Conservation (phyloP, 202 grass and related monocot species). For the Setaria italica region DNA sequence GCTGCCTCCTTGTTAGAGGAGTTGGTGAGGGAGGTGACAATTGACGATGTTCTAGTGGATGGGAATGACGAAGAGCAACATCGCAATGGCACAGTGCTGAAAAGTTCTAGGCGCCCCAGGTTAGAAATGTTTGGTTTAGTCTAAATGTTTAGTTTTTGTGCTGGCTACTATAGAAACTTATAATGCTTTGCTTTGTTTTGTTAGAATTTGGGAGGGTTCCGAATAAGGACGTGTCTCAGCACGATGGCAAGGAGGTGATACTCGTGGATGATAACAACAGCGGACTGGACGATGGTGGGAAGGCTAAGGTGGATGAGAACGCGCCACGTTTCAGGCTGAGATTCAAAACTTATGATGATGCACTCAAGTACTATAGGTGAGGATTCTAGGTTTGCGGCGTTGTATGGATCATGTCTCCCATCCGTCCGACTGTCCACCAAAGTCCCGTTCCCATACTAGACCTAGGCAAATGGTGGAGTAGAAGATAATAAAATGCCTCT, state of each 20-base stretch:
- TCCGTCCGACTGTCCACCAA: no score
- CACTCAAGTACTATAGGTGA: slow-evolving; percentile 61
- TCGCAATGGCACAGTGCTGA: slow-evolving; percentile 23
- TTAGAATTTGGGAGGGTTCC: slow-evolving; percentile 44
- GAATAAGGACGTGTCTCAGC: not conserved
- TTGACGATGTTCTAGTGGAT: slow-evolving; percentile 7
- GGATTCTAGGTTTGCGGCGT: slow-evolving; percentile 60
- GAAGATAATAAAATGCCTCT: no score
- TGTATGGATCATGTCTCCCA: no score
- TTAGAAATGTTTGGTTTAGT: slow-evolving; percentile 32
- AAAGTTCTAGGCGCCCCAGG: slow-evolving; percentile 36
- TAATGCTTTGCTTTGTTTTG: slow-evolving; percentile 32
- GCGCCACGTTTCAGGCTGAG: slow-evolving; percentile 52
- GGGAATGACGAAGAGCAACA: slow-evolving; percentile 24
- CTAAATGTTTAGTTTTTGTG: slow-evolving; percentile 14
- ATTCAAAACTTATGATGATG: slow-evolving; percentile 74
- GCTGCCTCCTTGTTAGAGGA: slow-evolving; percentile 42
- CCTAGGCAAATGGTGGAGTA: no score
- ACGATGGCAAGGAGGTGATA: slow-evolving; percentile 58
- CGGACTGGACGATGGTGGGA: slow-evolving; percentile 42
- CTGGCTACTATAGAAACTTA: not conserved
- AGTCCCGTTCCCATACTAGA: no score
- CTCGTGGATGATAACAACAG: slow-evolving; percentile 60
- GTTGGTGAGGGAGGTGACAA: slow-evolving; percentile 31
- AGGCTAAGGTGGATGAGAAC: slow-evolving; percentile 57